These are phyloP conservation scores for Cyberlindnera japonica DNA, from an alignment of 805 yeast species.

Conservation along the genomic window DNA sequence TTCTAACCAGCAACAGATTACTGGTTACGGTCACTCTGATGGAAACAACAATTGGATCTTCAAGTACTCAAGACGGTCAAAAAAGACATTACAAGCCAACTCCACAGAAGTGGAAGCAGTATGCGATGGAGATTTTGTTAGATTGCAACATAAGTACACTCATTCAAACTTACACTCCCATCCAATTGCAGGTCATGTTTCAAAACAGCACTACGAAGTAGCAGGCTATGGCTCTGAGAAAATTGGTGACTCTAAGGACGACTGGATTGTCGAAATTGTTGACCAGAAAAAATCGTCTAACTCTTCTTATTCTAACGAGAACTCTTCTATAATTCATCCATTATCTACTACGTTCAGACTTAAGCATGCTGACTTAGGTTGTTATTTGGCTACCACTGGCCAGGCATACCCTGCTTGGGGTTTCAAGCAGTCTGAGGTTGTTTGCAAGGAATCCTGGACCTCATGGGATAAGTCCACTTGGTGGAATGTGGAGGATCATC, in stretches of 20 bases:
- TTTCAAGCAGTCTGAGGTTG: constrained; percentile 76
- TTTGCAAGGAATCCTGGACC: constrained; percentile 54
- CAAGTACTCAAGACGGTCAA: constrained; percentile 50
- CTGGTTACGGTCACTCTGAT: constrained; percentile 89
- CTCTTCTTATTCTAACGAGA: constrained; percentile 41
- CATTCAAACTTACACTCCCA: constrained; percentile 83
- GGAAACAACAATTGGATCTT: constrained; percentile 78
- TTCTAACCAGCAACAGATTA: constrained; percentile 89
- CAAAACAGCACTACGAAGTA: constrained; percentile 70
- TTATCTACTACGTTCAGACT: constrained; percentile 70
- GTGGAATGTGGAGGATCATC: constrained; percentile 82
- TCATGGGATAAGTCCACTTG: constrained; percentile 75
- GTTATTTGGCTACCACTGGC: constrained; percentile 77
- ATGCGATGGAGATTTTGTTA: constrained; percentile 58
- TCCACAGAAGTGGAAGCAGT: constrained; percentile 29
- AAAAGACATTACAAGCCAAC: constrained; percentile 5
- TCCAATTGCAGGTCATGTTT: constrained; percentile 68
- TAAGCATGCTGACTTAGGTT: constrained; percentile 57
- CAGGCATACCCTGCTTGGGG: constrained; percentile 76
- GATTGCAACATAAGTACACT: constrained; percentile 68
- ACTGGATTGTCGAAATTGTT: constrained; percentile 86
- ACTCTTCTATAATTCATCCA: constrained; percentile 62
- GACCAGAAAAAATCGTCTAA: constrained; percentile 43
- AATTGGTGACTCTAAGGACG: constrained; percentile 76
- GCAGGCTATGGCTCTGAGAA: constrained; percentile 77